Evolutionary conservation across 345 rosid genomes (phyloP), one percentile per base, ranked within the genome.

Genomic region (Camelina hispida): DNA sequence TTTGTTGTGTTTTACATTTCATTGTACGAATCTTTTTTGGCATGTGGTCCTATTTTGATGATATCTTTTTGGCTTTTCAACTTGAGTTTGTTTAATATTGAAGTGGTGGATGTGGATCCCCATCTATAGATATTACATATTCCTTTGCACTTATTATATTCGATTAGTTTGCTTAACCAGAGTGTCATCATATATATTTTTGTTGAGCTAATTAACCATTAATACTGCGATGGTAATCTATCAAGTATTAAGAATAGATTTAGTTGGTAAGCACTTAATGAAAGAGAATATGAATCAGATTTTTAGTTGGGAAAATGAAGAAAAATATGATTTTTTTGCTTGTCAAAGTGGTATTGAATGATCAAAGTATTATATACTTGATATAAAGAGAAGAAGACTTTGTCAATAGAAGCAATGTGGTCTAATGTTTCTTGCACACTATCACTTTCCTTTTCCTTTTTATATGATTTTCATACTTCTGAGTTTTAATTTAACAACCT

Each of bases 11-110:
- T 12, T 68, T n/a, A 48, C 47, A 44, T 9, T 57, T 65, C 46
- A 32, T 28, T 28, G 38, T 37, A 56, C 3, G 50, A 61, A 57
- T 78, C n/a, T 51, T 59, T 53, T 43, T 60, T 30, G 28, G 75
- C 70, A 8, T 40, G 66, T 74, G 78, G 83, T 77, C 81, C 84
- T 54, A 61, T 17, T 17, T 68, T 34, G 25, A 37, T 34, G 25
- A 37, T 62, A n/a, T 68, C 56, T 78, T 28, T 28, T 28, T 65
- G 47, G 23, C 16, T 37, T 58, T 17, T 55, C 37, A 56, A 25
- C 42, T 57, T 47, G 56, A 22, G 60, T 4, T 23, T 40, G 6
- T 44, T 10, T 11, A 22, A 57, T 56, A 35, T 44, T 66, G 22
- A 44, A 46, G 34, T 15, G 11, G 57, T 34, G 9, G 37, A 34